Conservation (phyloP, 2,329 filamentous ascomycete species). For the Coleophoma eucalyptorum region DNA sequence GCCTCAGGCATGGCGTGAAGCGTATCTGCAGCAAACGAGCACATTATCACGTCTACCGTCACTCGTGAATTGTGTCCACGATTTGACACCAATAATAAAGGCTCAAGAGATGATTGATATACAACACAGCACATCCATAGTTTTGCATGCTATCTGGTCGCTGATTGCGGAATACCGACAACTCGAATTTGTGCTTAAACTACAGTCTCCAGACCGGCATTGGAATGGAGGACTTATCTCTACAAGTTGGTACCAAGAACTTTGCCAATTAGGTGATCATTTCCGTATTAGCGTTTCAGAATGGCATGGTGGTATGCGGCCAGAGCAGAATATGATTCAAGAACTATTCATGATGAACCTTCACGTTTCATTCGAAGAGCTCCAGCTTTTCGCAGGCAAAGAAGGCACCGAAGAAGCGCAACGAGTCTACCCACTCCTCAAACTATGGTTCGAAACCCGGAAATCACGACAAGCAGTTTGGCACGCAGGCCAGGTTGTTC, state of each 20-base stretch:
- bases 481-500: conserved; percentile 65
- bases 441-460: conserved; percentile 52
- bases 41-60: conserved; percentile 8
- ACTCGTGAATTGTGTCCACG: conserved; percentile 10
- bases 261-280: conserved; percentile 40
- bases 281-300: conserved; percentile 2
- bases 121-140: conserved; percentile 53
- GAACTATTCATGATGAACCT: conserved; percentile 57
- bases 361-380: conserved; percentile 59
- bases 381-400: conserved; percentile 65
- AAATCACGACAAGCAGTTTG: conserved; percentile 59
- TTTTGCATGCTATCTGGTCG: conserved; percentile 62
- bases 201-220: conserved; percentile 5
- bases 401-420: conserved; percentile 64
- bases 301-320: not conserved
- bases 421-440: conserved; percentile 52
- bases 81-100: conserved; percentile 6
- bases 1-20: conserved; percentile 60
- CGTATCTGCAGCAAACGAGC: conserved; percentile 38
- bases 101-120: conserved; percentile 45
- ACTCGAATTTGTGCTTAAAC: conserved; percentile 34
- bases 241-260: conserved; percentile 55
- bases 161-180: conserved; percentile 65
- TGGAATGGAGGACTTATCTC: conserved; percentile 40
- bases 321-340: conserved; percentile 1